phyloP scores from a whole-genome alignment of 352 stramenopile genomes.

The Globisporangium ultimum region DNA sequence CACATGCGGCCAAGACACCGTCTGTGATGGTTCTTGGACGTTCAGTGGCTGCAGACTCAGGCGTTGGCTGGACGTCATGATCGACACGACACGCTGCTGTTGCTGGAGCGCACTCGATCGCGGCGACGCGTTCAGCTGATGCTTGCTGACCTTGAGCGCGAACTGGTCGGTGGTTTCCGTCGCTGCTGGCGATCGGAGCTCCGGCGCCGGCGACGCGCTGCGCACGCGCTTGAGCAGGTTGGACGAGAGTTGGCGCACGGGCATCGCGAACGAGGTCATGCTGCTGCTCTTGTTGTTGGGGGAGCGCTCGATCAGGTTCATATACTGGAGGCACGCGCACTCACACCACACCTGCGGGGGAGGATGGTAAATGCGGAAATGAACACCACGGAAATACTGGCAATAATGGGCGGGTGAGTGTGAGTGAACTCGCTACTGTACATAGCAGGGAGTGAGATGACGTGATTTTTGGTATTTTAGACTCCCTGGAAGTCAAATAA shows the following conservation, averaged over 20 bases:
- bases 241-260: conserved; percentile 31
- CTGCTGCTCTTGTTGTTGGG: conserved; percentile 9
- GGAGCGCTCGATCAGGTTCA: background rate
- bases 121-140: conserved; percentile 41
- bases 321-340: background rate
- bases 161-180: conserved; percentile 38
- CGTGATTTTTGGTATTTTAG: background rate
- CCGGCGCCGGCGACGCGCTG: conserved; percentile 22
- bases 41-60: conserved; percentile 9
- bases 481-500: background rate
- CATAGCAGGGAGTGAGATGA: too few relatives aligned
- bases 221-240: conserved; percentile 43
- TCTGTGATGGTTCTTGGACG: background rate
- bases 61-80: conserved; percentile 12
- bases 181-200: conserved; percentile 5
- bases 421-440: too few relatives aligned
- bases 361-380: conserved; percentile 3
- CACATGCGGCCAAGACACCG: conserved; percentile 37
- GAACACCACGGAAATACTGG: background rate
- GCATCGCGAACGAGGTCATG: conserved; percentile 51
- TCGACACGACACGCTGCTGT: conserved; percentile 9
- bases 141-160: conserved; percentile 57
- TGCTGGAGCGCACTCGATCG: conserved; percentile 21
- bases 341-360: background rate
- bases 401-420: background rate